Conservation (phyloP, 192 early-diverging fungal species). For the Spizellomyces sp. region DNA sequence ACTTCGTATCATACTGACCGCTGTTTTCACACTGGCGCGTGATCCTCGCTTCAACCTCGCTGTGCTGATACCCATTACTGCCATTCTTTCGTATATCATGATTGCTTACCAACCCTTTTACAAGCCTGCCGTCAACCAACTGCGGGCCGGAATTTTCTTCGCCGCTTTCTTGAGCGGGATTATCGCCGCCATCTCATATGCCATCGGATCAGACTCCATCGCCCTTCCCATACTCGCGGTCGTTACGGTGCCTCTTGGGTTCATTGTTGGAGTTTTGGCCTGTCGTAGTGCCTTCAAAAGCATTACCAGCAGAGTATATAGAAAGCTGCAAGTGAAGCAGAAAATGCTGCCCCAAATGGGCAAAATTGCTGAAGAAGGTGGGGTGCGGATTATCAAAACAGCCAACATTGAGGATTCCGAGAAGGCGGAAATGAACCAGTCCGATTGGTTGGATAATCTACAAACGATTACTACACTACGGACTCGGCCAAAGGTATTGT, state of each 20-base stretch:
- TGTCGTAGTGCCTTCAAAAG: not conserved
- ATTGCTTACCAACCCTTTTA: conserved; percentile 27
- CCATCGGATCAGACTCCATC: not conserved
- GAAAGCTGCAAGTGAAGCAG: conserved; percentile 16
- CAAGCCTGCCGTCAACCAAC: conserved; percentile 11
- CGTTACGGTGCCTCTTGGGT: not conserved
- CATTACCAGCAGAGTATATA: not conserved
- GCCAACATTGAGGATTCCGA: not conserved
- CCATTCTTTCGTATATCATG: conserved; percentile 4
- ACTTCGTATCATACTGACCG: conserved; percentile 2
- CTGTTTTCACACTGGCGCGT: conserved; percentile 14
- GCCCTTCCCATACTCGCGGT: conserved; percentile 8
- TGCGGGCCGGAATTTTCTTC: conserved; percentile 17
- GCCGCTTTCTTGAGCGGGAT: conserved; percentile 20
- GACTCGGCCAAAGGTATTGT: conserved; percentile 22
- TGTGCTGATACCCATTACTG: conserved; percentile 10
- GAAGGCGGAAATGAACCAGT: not conserved
- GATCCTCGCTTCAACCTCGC: conserved; percentile 7
- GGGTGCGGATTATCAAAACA: not conserved
- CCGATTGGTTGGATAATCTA: not conserved
- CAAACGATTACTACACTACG: conserved; percentile 15
- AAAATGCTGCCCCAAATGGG: conserved; percentile 1
- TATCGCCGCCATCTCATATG: conserved; percentile 13
- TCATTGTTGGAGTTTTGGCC: conserved; percentile 17
- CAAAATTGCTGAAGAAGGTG: not conserved